phyloP scores from a whole-genome alignment of 2,329 filamentous ascomycete species.

The Aspergillus phoenicis region DNA sequence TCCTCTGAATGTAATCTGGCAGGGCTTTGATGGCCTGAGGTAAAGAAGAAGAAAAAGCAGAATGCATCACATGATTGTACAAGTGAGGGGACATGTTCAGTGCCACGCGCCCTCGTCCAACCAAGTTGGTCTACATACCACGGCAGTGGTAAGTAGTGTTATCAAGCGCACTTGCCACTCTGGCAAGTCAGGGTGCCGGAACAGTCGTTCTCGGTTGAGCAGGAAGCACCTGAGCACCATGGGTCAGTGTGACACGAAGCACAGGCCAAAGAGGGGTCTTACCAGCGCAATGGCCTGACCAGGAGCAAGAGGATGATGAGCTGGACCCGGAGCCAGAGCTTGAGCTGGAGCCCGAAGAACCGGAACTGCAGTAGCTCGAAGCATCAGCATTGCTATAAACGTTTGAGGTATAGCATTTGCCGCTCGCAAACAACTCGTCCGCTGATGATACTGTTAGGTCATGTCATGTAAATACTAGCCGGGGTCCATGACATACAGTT shows the following conservation, averaged over 20 bases:
- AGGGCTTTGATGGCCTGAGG: too few relatives aligned
- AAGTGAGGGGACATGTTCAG: too few relatives aligned
- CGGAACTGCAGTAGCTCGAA: conserved; percentile 2
- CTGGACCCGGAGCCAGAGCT: neutral
- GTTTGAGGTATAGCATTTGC: conserved; percentile 9
- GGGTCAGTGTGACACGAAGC: neutral
- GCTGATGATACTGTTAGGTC: neutral
- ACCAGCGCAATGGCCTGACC: conserved; percentile 1
- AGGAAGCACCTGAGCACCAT: conserved; percentile 4
- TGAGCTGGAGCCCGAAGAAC: neutral
- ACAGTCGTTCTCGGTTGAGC: conserved; percentile 7
- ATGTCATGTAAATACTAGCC: too few relatives aligned
- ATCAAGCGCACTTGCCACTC: conserved; percentile 4
- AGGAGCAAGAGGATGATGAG: conserved; percentile 1
- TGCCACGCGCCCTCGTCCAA: too few relatives aligned
- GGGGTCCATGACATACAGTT: neutral
- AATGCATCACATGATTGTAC: too few relatives aligned
- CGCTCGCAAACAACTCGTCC: neutral
- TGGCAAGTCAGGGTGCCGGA: conserved; percentile 1
- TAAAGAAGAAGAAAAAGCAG: too few relatives aligned
- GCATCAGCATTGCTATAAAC: neutral
- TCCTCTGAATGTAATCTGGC: too few relatives aligned
- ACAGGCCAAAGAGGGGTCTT: neutral
- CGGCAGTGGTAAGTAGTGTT: too few relatives aligned
- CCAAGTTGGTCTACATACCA: too few relatives aligned